Base-by-base conservation (phyloP, 495 filamentous ascomycete genomes). In the Penicillium canescens region DNA sequence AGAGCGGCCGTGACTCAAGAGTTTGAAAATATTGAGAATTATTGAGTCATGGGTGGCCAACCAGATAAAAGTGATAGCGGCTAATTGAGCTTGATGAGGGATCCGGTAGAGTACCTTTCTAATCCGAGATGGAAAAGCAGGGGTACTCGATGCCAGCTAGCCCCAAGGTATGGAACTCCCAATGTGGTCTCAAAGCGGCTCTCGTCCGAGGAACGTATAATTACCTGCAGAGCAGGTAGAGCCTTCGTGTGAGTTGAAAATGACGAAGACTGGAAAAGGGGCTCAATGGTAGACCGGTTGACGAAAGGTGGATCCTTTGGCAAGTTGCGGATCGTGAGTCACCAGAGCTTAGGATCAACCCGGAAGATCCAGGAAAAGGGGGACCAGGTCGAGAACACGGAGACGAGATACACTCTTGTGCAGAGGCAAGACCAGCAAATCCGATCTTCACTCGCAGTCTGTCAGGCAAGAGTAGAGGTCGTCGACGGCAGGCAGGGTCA, bases 81-180 rank as follows among this genome's bases (percentile, higher is more conserved):
- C 11, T 41, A 50, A 31, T 24, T 37, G 41, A 42, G 18, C n/a
- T 36, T 16, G 52, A 16, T 43, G 42, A 49, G 63, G 63, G 60
- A 66, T 61, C 63, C 63, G 63, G 63, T 58, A 58, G 63, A 59
- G 57, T 57, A 54, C 56, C 70, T 69, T 73, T 70, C 60, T 50
- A 63, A 70, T 73, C 74, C 70, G 50, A 56, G 50, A 39, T 50
- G 66, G 66, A 62, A 58, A 58, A 63, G 60, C 34, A 62, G 63
- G 65, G 75, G 68, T 74, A 68, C 67, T 68, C 63, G 67, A 67
- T 65, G 70, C 74, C 72, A 74, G 75, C 55, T 61, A 61, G 49
- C 49, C 63, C 63, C 63, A 34, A 20, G 26, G 39, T 42, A 44
- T 23, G 33, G 61, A 63, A 71, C 61, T 71, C 67, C 66, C 55